Evolutionary conservation across 129 eudicot genomes (phyloP).

Genomic region (Rutidosis leptorrhynchoides): DNA sequence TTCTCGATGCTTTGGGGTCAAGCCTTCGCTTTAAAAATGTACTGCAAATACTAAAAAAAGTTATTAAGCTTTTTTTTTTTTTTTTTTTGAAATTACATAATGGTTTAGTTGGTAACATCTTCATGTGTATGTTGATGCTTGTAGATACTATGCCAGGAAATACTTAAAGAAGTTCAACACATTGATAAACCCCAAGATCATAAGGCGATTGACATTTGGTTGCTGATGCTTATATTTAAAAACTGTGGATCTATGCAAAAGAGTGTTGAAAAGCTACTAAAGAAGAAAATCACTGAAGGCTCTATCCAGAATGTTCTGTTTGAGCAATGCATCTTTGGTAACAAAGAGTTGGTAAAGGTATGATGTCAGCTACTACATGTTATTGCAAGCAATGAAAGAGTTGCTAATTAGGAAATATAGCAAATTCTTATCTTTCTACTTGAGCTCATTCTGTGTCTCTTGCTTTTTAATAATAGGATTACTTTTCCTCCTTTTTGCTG

Average conservation of each 20-base stretch:
- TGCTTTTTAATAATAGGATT: slow-evolving; percentile 45
- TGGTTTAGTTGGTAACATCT: neutral
- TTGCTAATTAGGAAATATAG: slow-evolving; percentile 13
- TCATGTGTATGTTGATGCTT: slow-evolving; percentile 17
- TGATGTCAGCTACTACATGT: slow-evolving; percentile 15
- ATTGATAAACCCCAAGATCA: slow-evolving; percentile 63
- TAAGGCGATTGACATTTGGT: slow-evolving; percentile 82
- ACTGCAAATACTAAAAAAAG: slow-evolving; percentile 19
- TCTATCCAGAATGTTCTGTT: slow-evolving; percentile 51
- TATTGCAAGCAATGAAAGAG: neutral
- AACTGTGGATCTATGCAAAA: slow-evolving; percentile 70
- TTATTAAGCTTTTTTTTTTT: neutral
- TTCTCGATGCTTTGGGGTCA: slow-evolving; percentile 72
- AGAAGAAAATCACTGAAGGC: slow-evolving; percentile 68
- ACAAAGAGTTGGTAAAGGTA: slow-evolving; percentile 75
- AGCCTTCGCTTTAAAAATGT: slow-evolving; percentile 77
- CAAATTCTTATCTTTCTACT: neutral
- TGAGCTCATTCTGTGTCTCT: slow-evolving; percentile 13
- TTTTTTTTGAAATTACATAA: neutral
- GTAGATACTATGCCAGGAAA: slow-evolving; percentile 74
- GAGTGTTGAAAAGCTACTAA: slow-evolving; percentile 61
- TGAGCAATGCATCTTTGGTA: slow-evolving; percentile 70
- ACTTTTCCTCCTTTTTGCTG: slow-evolving; percentile 59
- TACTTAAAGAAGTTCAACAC: slow-evolving; percentile 66
- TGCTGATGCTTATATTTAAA: slow-evolving; percentile 61